Base-by-base conservation (phyloP, 345 rosid genomes). In the Populus tremula region DNA sequence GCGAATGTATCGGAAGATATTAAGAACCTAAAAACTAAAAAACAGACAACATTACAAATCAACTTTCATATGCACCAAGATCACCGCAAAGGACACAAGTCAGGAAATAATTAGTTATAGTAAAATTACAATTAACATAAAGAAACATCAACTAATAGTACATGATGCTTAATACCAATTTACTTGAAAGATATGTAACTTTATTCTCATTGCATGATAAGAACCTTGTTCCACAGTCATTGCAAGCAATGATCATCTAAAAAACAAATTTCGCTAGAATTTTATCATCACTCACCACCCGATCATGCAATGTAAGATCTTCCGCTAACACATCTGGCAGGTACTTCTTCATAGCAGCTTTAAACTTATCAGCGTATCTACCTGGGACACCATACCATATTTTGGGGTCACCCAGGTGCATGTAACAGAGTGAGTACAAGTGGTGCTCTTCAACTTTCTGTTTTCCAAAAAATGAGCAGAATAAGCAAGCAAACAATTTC, bases 361-460 rank as follows among this genome's bases (percentile, higher is more conserved):
- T 83, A 82, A 86, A 88, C 76, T 88, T 80, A 38, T 73, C 68
- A 9, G 73, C 79, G 83, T 76, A 83, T 81, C 85, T 84, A 67
- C 65, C 86, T 1, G 98, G 92, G 77, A 88, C 78, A 64, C 81
- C 76, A 82, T 88, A 85, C 97, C 96, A 89, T 45, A 93, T 82
- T 85, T 85, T 88, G 17, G 93, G 93, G 76, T 84, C 85, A 64
- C 97, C 97, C 69, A 87, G 3, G 86, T 93, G 97, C 88, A 82
- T 56, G 85, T 88, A 91, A 82, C 75, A 81, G 74, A 93, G 84
- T 10, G 87, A 82, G 81, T 90, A 88, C 74, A 93, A 81, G 78
- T 86, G 85, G 82, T 89, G 94, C 78, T 88, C 89, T 87, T 89
- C 91, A 71, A 82, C 85, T 75, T 87, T 89, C 97, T 91, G 93